phyloP scores from a whole-genome alignment of 805 yeast species.

The Starmerella stellata region DNA sequence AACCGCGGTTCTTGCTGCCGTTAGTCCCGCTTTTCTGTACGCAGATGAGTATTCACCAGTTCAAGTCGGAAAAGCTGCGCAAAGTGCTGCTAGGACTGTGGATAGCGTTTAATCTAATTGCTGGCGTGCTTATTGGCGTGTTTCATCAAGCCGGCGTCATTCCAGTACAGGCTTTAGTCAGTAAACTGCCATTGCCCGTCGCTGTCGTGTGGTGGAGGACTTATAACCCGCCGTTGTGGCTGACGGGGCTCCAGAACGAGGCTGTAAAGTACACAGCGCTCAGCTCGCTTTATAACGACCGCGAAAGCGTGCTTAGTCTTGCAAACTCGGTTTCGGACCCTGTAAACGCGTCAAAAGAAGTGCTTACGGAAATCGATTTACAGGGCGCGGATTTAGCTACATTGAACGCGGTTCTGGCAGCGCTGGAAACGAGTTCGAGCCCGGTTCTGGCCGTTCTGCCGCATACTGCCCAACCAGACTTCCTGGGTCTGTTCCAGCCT shows the following conservation, averaged over 20 bases:
- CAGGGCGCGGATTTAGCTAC: slow-evolving; percentile 29
- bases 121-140: slow-evolving; percentile 55
- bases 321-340: not conserved
- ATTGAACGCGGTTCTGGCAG: slow-evolving; percentile 18
- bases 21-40: slow-evolving; percentile 52
- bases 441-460: slow-evolving; percentile 27
- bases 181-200: slow-evolving; percentile 17
- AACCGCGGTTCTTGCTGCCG: slow-evolving; percentile 71
- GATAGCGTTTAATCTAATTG: slow-evolving; percentile 42
- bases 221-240: slow-evolving; percentile 84
- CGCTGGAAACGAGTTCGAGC: not conserved
- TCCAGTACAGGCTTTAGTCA: slow-evolving; percentile 32
- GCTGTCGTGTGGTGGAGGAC: slow-evolving; percentile 78
- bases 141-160: slow-evolving; percentile 84
- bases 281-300: not conserved
- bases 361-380: slow-evolving; percentile 27
- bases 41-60: slow-evolving; percentile 26
- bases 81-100: slow-evolving; percentile 26
- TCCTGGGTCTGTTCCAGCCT: not conserved
- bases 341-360: slow-evolving; percentile 1
- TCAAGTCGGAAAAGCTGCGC: slow-evolving; percentile 10
- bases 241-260: slow-evolving; percentile 28
- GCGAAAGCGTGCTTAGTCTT: not conserved
- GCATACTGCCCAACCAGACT: not conserved
- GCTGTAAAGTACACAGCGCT: slow-evolving; percentile 13